Conservation (phyloP, 352 stramenopile genomes). For the Pythium vanterpoolii region DNA sequence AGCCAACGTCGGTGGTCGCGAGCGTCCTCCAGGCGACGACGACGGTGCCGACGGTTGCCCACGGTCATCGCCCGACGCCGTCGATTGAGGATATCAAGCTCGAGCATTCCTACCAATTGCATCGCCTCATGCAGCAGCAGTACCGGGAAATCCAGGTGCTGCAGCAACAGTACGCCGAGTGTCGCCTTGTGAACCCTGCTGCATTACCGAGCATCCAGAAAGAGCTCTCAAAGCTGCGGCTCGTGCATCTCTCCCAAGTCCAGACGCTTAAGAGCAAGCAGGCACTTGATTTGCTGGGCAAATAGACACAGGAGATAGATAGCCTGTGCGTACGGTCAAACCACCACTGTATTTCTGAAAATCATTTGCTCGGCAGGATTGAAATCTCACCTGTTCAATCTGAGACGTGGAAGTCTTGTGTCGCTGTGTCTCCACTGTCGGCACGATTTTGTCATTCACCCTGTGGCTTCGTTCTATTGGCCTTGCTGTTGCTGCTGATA, state of each 20-base stretch:
- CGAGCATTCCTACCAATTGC: conserved; percentile 84
- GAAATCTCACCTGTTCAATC: background rate
- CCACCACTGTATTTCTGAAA: conserved; percentile 1
- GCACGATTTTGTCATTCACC: background rate
- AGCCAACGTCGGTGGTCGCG: background rate
- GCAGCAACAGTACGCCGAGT: conserved; percentile 83
- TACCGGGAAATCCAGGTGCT: conserved; percentile 85
- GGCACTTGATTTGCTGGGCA: conserved; percentile 66
- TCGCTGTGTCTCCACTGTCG: background rate
- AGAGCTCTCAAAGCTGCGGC: conserved; percentile 78
- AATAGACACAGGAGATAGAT: conserved; percentile 28
- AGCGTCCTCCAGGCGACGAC: background rate
- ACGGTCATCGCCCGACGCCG: conserved; percentile 10
- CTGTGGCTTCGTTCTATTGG: conserved; percentile 2
- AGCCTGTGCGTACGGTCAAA: background rate
- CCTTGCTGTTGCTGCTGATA: conserved; percentile 49
- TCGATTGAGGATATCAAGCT: conserved; percentile 74
- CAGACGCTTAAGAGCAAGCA: conserved; percentile 87
- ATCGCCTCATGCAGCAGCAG: conserved; percentile 86
- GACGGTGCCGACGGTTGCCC: conserved; percentile 5
- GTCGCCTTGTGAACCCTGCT: conserved; percentile 59
- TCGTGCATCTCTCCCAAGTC: conserved; percentile 81
- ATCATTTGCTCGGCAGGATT: background rate
- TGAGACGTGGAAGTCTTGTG: background rate
- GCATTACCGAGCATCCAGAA: conserved; percentile 81